phyloP scores from a whole-genome alignment of 192 early-diverging fungal genomes.

The Backusella mclennaniae region DNA sequence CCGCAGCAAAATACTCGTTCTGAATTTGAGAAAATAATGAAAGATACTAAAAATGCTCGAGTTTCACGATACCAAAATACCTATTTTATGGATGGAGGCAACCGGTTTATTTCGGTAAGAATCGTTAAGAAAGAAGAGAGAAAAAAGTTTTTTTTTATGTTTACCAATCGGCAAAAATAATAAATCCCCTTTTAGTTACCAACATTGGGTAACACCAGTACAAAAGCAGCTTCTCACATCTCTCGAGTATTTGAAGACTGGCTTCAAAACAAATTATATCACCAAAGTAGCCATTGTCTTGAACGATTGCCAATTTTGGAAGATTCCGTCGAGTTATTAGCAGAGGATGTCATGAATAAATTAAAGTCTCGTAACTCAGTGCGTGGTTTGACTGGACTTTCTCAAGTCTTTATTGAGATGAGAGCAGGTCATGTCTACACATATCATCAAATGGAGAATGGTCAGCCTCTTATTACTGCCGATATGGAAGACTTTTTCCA shows the following conservation, averaged over 20 bases:
- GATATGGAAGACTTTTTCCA: slow-evolving; percentile 40
- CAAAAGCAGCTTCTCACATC: slow-evolving; percentile 32
- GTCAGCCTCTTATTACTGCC: slow-evolving; percentile 22
- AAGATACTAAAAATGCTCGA: slow-evolving; percentile 15
- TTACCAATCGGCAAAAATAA: not conserved
- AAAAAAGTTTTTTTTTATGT: slow-evolving; percentile 4
- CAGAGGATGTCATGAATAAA: slow-evolving; percentile 35
- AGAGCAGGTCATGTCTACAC: slow-evolving; percentile 39
- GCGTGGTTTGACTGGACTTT: slow-evolving; percentile 28
- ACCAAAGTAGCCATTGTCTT: not conserved
- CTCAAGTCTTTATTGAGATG: slow-evolving; percentile 28
- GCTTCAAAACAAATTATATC: slow-evolving; percentile 34
- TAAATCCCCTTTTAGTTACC: slow-evolving; percentile 23
- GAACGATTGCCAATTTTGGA: slow-evolving; percentile 39
- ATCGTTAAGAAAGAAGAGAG: not conserved
- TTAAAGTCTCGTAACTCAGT: slow-evolving; percentile 25
- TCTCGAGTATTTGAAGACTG: slow-evolving; percentile 40
- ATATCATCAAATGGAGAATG: slow-evolving; percentile 30
- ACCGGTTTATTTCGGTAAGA: slow-evolving; percentile 40
- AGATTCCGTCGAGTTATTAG: slow-evolving; percentile 36
- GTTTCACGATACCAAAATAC: slow-evolving; percentile 33
- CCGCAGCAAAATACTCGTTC: not conserved
- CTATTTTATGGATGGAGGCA: slow-evolving; percentile 39
- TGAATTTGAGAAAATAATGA: slow-evolving; percentile 14
- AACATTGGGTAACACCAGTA: slow-evolving; percentile 31